Percentiles rank a stretch among this genome's conserved stretches.
phyloP scores from a whole-genome alignment of 2,329 filamentous ascomycete genomes.

The Colletotrichum sp. region DNA sequence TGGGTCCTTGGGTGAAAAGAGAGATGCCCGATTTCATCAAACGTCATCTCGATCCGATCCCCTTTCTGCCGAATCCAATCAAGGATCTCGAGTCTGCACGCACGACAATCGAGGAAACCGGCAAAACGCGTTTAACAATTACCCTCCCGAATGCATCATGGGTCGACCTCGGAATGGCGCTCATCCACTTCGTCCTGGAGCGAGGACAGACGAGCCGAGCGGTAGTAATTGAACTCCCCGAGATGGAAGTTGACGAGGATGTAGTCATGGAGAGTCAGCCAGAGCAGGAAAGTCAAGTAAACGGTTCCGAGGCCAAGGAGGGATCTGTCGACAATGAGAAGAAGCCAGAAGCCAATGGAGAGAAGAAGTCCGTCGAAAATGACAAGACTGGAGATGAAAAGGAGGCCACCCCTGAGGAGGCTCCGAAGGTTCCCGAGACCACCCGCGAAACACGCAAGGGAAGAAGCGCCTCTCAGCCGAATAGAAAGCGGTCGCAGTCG shows the following conservation, averaged over 20 bases:
- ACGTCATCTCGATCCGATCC: constrained; percentile 65
- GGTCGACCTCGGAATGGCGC: constrained; percentile 45
- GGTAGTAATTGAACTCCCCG: constrained; percentile 40
- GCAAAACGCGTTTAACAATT: constrained; percentile 29
- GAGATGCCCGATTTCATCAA: constrained; percentile 56
- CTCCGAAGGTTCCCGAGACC: constrained; percentile 30
- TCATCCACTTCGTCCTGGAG: constrained; percentile 40
- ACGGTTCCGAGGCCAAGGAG: constrained; percentile 27
- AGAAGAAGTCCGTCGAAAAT: neutral
- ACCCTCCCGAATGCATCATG: constrained; percentile 40
- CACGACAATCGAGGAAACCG: constrained; percentile 9
- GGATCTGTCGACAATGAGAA: constrained; percentile 39
- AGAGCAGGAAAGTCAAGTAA: constrained; percentile 1
- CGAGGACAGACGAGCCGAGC: constrained; percentile 38
- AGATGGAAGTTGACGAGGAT: constrained; percentile 37
- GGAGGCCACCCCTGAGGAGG: neutral
- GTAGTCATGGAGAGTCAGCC: constrained; percentile 29
- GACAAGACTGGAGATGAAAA: constrained; percentile 2
- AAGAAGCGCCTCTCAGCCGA: constrained; percentile 43
- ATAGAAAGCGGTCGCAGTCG: constrained; percentile 68
- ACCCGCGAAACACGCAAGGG: constrained; percentile 38
- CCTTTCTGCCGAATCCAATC: constrained; percentile 63
- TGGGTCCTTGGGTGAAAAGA: constrained; percentile 61
- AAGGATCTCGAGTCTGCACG: constrained; percentile 33
- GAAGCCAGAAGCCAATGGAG: neutral